Percentiles rank a stretch among this genome's conserved stretches.
Conservation (phyloP, 1,284 basidiomycete species). For the Trametes versicolor region DNA sequence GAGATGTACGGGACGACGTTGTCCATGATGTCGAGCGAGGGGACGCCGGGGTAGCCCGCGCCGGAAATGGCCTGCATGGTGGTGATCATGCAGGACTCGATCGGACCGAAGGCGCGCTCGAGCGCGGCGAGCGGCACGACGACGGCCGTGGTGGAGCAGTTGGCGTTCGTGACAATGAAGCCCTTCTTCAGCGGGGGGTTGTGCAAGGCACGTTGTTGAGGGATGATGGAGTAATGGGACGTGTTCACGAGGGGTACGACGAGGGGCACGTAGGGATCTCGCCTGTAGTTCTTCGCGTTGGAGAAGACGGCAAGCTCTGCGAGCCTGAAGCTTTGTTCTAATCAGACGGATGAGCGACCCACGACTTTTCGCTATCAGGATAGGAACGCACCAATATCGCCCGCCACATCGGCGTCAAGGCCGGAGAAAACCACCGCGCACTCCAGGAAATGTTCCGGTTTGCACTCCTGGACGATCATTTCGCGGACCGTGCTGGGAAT, state of each 20-base stretch:
- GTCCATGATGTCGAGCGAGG: slow-evolving; percentile 93
- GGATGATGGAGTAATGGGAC: slow-evolving; percentile 86
- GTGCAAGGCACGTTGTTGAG: slow-evolving; percentile 81
- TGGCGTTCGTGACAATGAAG: slow-evolving; percentile 98
- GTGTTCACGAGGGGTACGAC: slow-evolving; percentile 98
- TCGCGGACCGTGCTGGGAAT: slow-evolving; percentile 79
- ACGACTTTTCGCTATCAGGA: slow-evolving; percentile 8
- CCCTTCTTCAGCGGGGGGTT: slow-evolving; percentile 82
- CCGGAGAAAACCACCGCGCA: slow-evolving; percentile 96
- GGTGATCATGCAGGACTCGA: slow-evolving; percentile 91
- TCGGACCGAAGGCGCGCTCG: slow-evolving; percentile 91
- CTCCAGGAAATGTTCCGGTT: slow-evolving; percentile 79
- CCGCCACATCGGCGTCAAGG: slow-evolving; percentile 93
- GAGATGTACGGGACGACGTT: slow-evolving; percentile 96
- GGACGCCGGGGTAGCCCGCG: slow-evolving; percentile 95
- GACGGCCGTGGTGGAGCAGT: slow-evolving; percentile 96
- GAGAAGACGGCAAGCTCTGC: slow-evolving; percentile 96
- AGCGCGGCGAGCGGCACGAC: slow-evolving; percentile 95
- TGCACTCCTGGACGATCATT: slow-evolving; percentile 84
- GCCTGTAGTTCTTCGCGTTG: slow-evolving; percentile 97
- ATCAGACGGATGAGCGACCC: background rate
- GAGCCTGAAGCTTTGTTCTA: slow-evolving; percentile 88
- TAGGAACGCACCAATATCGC: slow-evolving; percentile 84
- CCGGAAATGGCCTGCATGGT: slow-evolving; percentile 99
- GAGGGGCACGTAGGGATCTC: slow-evolving; percentile 95